Evolutionary conservation across 208 protist species (phyloP).

Genomic region (Leishmania aethiopica): DNA sequence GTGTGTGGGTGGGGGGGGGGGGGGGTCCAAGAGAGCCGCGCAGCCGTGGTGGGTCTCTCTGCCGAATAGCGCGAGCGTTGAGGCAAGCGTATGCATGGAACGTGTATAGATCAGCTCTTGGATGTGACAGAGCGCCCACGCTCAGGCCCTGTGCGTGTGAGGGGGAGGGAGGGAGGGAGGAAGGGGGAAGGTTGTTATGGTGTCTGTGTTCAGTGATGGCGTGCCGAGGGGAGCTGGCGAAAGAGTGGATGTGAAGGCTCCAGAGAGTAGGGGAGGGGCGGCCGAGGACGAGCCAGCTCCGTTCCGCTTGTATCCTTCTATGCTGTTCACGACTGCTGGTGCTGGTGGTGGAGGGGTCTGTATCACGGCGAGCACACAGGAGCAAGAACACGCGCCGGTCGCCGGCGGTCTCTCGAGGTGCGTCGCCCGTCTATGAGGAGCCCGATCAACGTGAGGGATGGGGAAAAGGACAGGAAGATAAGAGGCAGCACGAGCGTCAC

Average conservation of each 20-base stretch:
- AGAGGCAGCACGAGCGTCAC: no score
- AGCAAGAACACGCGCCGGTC: no score
- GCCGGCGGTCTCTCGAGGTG: neutral
- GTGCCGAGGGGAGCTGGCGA: no score
- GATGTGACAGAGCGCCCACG: neutral
- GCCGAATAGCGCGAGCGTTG: no score
- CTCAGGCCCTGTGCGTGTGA: neutral
- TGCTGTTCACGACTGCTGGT: neutral
- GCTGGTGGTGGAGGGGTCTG: no score
- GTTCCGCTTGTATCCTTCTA: neutral
- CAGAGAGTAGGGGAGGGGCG: neutral
- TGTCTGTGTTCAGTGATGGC: neutral
- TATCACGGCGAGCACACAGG: neutral
- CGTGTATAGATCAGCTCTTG: no score
- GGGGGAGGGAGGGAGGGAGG: no score
- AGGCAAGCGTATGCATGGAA: no score
- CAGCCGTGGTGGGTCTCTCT: no score
- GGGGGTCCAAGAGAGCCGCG: no score
- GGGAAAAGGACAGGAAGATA: neutral
- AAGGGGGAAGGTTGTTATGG: no score
- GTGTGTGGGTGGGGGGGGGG: no score
- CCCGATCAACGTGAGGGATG: neutral
- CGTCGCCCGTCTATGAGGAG: neutral
- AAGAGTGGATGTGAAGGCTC: neutral
- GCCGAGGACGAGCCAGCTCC: neutral